Base-by-base conservation (phyloP, 345 rosid species). In the Tarenaya hassleriana region DNA sequence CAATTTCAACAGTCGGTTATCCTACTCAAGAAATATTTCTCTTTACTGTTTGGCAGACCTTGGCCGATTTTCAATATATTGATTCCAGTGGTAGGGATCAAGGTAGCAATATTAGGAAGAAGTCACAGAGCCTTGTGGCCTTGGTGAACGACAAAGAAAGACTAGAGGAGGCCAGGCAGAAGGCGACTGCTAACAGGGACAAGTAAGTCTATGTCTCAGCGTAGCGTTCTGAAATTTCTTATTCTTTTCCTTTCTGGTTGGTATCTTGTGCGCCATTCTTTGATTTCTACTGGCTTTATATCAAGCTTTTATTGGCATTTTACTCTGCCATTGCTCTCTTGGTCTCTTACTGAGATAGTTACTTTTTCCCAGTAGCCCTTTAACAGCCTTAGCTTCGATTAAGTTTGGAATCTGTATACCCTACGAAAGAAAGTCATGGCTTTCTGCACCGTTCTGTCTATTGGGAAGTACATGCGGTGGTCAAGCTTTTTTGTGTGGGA, bases 31-130 rank as follows among this genome's bases (percentile, higher is more conserved):
- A 37, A 21, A 3, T 56, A 11, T 49, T 17, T 46, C 35, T 31
- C 16, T 42, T 68, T 63, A 52, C 24, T 47, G 29, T 60, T 41
- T 55, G 41, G 18, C 78, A 90, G 97, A 73, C 76, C 10, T 65
- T 90, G 80, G 70, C 92, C 5, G 76, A 75, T 55, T 90, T 90
- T 64, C 98, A 82, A 55, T 90, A 90, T 59, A 72, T 82, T 44
- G 98, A 86, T 76, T 90, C 98, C 49, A 71, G 75, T 54, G 96
- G 96, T 67, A 86, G 71, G 73, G 98, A 90, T 68, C 98, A 90
- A 71, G 98, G 98, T 41, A 78, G 43, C 75, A 90, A 82, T 73
- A 88, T 90, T 51, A 76, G 98, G 54, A 90, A 71, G 77, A 90
- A 84, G 66, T 80, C 98, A 35, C 96, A 86, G 73, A 59, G 75